Percentiles rank a stretch among this genome's conserved stretches.
Conservation (phyloP, 306 rosid species). For the Cicer cuneatum region DNA sequence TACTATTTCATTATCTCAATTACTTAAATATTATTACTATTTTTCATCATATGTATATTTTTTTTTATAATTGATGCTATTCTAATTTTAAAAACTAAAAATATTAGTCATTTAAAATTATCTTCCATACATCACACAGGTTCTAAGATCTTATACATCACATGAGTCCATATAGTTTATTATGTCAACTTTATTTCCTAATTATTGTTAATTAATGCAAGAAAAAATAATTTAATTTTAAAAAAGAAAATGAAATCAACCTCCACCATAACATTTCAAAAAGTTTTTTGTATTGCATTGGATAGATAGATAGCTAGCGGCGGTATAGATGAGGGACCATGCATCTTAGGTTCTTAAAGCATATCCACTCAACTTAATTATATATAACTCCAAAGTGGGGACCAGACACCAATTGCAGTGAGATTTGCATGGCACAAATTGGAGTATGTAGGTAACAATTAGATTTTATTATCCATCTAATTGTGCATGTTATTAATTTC, state of each 20-base stretch:
- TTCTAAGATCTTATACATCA: too few species aligned
- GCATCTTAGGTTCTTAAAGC: slow-evolving; percentile 66
- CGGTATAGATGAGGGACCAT: slow-evolving; percentile 76
- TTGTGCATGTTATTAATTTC: not conserved
- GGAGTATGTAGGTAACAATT: slow-evolving; percentile 24
- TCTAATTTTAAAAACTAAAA: too few species aligned
- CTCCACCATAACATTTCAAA: slow-evolving; percentile 19
- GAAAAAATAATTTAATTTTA: too few species aligned
- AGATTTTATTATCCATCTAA: slow-evolving; percentile 1
- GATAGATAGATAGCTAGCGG: slow-evolving; percentile 48
- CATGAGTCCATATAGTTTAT: too few species aligned
- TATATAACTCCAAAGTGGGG: slow-evolving; percentile 48
- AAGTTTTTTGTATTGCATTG: slow-evolving; percentile 50
- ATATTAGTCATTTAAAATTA: too few species aligned
- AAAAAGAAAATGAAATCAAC: not conserved
- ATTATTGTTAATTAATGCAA: too few species aligned
- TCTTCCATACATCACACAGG: too few species aligned
- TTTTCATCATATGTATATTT: too few species aligned
- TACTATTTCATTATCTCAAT: too few species aligned
- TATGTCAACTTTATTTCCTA: too few species aligned
- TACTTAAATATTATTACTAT: too few species aligned
- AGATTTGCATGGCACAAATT: slow-evolving; percentile 65
- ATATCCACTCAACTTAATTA: slow-evolving; percentile 50
- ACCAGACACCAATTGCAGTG: slow-evolving; percentile 63
- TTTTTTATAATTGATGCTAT: too few species aligned